phyloP scores from a whole-genome alignment of 2,329 filamentous ascomycete genomes.

The Helminthosporium solani region DNA sequence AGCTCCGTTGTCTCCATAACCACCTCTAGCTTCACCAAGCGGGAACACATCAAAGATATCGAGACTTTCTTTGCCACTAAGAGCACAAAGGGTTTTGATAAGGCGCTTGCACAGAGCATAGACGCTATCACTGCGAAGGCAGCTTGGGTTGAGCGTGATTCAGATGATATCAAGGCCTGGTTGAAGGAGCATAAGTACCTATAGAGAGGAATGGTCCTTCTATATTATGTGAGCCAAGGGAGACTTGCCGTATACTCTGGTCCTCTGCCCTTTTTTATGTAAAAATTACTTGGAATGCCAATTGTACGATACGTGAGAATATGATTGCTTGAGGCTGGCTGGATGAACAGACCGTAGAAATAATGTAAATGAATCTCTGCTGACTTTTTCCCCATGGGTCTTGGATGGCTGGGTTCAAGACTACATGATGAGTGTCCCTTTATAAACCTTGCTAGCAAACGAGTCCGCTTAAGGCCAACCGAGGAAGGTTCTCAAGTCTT shows the following conservation, averaged over 20 bases:
- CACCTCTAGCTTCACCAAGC: slow-evolving; percentile 75
- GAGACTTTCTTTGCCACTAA: slow-evolving; percentile 78
- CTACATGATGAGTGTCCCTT: no score
- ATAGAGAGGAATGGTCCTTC: slow-evolving; percentile 16
- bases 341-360: no score
- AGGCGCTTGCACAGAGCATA: slow-evolving; percentile 83
- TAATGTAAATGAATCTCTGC: no score
- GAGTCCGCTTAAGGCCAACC: no score
- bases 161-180: slow-evolving; percentile 73
- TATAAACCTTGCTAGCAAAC: no score
- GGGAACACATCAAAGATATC: slow-evolving; percentile 73
- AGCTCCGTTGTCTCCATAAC: slow-evolving; percentile 80
- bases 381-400: no score
- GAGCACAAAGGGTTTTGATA: slow-evolving; percentile 85
- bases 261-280: slow-evolving; percentile 1
- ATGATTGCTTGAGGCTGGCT: no score
- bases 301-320: not conserved
- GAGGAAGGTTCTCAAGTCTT: no score
- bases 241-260: no score
- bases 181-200: slow-evolving; percentile 66
- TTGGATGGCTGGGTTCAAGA: no score
- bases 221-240: no score
- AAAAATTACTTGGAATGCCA: not conserved
- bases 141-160: slow-evolving; percentile 75
- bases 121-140: slow-evolving; percentile 84